Evolutionary conservation across 768 basidiomycete species (phyloP).

Genomic region (Trametes sanguinea): DNA sequence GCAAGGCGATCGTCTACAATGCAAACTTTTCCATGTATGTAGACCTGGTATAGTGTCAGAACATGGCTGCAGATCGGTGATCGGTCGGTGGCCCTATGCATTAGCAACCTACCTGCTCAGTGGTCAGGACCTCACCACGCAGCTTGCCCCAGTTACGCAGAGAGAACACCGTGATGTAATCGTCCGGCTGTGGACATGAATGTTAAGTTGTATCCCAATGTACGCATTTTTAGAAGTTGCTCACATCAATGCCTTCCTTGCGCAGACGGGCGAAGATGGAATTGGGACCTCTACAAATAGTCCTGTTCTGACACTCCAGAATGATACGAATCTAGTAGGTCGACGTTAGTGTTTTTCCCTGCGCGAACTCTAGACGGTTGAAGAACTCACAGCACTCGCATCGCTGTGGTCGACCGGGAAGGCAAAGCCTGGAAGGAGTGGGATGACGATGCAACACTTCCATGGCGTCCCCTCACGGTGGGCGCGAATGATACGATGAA

Average conservation of each 20-base stretch:
- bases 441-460: conserved; percentile 93
- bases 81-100: not conserved
- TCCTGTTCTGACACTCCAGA: conserved; percentile 90
- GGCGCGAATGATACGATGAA: conserved; percentile 87
- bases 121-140: conserved; percentile 78
- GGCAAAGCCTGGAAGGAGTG: conserved; percentile 89
- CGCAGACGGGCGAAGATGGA: conserved; percentile 88
- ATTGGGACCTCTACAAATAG: conserved; percentile 84
- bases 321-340: conserved; percentile 86
- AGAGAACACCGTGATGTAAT: conserved; percentile 90
- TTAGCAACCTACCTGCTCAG: conserved; percentile 68
- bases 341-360: no score
- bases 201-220: not conserved
- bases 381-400: conserved; percentile 76
- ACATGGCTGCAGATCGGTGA: not conserved
- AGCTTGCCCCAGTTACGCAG: conserved; percentile 94
- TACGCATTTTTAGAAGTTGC: conserved; percentile 26
- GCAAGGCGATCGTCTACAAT: conserved; percentile 94
- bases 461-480: conserved; percentile 79
- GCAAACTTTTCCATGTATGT: conserved; percentile 70
- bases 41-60: conserved; percentile 53
- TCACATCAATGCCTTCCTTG: conserved; percentile 86
- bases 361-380: no score
- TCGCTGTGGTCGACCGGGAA: conserved; percentile 92
- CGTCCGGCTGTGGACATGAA: conserved; percentile 69